phyloP scores from a whole-genome alignment of 176 grass and related monocot genomes.

The Panicum miliaceum region DNA sequence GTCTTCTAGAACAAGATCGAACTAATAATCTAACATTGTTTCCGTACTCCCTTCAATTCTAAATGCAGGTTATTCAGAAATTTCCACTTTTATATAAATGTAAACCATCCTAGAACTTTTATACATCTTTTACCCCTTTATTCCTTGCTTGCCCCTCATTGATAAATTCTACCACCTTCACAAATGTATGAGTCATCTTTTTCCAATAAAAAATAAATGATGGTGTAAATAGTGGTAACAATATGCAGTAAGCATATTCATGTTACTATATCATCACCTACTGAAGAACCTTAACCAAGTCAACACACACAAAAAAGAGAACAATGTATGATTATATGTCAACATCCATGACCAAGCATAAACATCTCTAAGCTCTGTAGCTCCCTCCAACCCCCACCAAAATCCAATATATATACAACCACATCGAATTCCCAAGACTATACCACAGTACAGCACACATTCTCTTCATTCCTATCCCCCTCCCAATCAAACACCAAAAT shows the following conservation, averaged over 20 bases:
- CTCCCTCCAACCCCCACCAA: conserved; percentile 25
- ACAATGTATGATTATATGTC: conserved; percentile 8
- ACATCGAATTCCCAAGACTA: conserved; percentile 27
- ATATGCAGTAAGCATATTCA: too few species aligned
- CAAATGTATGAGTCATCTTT: background rate
- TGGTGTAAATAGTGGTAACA: background rate
- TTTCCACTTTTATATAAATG: background rate
- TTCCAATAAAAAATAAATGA: background rate
- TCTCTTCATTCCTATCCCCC: background rate
- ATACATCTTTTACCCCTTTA: background rate
- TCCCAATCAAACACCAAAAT: conserved; percentile 16
- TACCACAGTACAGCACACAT: conserved; percentile 27
- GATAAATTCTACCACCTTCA: background rate
- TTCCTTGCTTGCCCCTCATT: background rate
- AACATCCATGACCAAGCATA: conserved; percentile 44
- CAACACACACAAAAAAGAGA: conserved; percentile 3
- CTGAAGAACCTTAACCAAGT: conserved; percentile 12
- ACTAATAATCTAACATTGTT: background rate
- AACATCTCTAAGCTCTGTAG: conserved; percentile 28
- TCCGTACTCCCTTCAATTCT: background rate
- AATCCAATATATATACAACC: conserved; percentile 57
- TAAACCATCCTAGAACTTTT: background rate
- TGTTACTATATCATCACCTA: background rate
- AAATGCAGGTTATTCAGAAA: background rate
- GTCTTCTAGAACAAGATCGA: background rate